Evolutionary conservation across 2,329 filamentous ascomycete species (phyloP), one percentile per base, ranked within the genome.

Genomic region (Hypoxylon sp.): DNA sequence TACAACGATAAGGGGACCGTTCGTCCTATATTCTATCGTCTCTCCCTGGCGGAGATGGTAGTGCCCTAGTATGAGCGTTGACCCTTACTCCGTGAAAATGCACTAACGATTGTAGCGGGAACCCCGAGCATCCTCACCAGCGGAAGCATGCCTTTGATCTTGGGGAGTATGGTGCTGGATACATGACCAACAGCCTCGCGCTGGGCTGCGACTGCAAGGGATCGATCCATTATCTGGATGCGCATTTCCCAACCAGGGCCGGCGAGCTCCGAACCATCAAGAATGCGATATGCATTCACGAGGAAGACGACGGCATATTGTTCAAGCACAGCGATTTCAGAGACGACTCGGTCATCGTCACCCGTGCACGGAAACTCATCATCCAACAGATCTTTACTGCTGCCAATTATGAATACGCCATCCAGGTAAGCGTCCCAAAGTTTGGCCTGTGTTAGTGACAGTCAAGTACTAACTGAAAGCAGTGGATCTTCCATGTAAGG

Each of bases 241-340:
- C 93, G 2, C 88, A 91, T 10, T 96, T 97, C 77, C 92, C 95
- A 44, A 94, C 94, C 66, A 87, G 89, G 13, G 88, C 89, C 3
- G 95, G 95, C 25, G 87, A 88, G n/a, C 85, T 92, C 30, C 89
- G 90, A 3, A 92, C 90, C 1, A 94, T 97, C 83, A 95, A 97
- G 85, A 97, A 97, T 77, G 95, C 95, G 40, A 92, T 98, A 73
- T 98, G 95, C 80, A 95, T 98, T 72, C 95, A 98, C 81, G 95
- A 98, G 79, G 95, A 98, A 82, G 95, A 98, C 72, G 89, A 89
- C 1, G 95, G 95, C 5, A 96, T 98, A 66, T 85, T 97, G 0
- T 97, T 97, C 88, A 98, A 98, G 83, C 93, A 97, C 82, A 94
- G 90, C 14, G 95, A 98, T 81, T 98, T 97, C 87, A 89, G 95